Evolutionary conservation across 2,329 filamentous ascomycete species (phyloP).

Genomic region (Meredithiella fracta): DNA sequence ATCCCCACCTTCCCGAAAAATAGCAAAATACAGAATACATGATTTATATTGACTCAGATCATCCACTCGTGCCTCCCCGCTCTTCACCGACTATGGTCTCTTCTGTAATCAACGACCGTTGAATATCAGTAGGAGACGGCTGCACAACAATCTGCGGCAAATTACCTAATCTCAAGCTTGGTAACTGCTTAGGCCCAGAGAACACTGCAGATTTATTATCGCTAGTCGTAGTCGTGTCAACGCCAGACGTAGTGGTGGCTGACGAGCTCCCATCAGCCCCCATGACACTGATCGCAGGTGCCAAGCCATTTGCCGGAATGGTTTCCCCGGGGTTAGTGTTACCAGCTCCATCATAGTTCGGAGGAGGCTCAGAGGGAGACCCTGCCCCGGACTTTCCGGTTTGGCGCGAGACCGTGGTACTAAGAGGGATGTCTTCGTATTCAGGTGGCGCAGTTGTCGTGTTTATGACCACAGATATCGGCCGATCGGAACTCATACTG

Average conservation of each 20-base stretch:
- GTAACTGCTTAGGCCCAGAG: conserved; percentile 29
- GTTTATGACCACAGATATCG: background rate
- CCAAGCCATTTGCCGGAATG: no score
- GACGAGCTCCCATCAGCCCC: no score
- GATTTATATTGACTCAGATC: background rate
- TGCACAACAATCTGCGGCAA: conserved; percentile 44
- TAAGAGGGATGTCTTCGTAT: conserved; percentile 15
- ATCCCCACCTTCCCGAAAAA: background rate
- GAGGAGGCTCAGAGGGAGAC: conserved; percentile 30
- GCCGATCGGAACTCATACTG: conserved; percentile 5
- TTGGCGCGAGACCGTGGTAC: conserved; percentile 15
- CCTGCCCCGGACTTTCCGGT: conserved; percentile 16
- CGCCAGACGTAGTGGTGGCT: no score
- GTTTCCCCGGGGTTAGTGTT: no score
- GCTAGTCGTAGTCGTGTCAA: no score
- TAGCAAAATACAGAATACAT: background rate
- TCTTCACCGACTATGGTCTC: background rate
- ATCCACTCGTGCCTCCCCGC: background rate
- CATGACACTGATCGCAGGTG: no score
- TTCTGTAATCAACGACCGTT: conserved; percentile 5
- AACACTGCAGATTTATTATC: background rate
- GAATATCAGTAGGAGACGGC: conserved; percentile 26
- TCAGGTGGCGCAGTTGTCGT: conserved; percentile 9
- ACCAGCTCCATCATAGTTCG: conserved; percentile 30
- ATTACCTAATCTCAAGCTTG: conserved; percentile 32